Base-by-base conservation (phyloP, 228 moss, liverwort and hornwort species). In the Sphagnum fallax region DNA sequence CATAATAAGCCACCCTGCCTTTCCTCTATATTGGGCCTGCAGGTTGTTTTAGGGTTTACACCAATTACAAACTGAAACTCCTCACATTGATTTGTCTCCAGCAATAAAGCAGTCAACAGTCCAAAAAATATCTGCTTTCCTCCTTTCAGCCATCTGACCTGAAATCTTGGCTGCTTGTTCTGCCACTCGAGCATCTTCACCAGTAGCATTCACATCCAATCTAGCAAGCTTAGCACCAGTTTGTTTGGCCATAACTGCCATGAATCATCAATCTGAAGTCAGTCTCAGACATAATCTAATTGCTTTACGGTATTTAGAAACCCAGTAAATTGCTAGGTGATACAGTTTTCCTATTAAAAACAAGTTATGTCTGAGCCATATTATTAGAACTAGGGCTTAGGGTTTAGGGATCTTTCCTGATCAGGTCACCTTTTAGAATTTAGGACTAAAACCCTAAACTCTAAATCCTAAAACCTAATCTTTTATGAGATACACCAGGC, bases 161-260 rank as follows among this genome's bases (percentile, higher is more conserved):
- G 55, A 66, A 63, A 77, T 65, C 52, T 80, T 81, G 64, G 87
- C 92, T 67, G 81, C 73, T 73, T 72, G 73, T 75, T 92, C 90
- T 69, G 89, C 90, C 73, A 80, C 73, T 9, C 87, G 67, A 48
- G 89, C 89, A 73, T 87, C 92, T 83, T 77, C 83, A 71, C 84
- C 77, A 51, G 81, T 85, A 62, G 83, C 85, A 65, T 76, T 84
- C 64, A 71, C 79, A 62, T 83, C 81, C 48, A 92, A 68, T 69
- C 79, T 81, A 61, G 85, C 92, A 71, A 95, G 83, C 77, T 95
- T 92, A 48, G 95, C 92, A 78, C 95, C 95, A 49, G 95, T 95
- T 71, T 89, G 89, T 71, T 92, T 95, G 62, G 69, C 14, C 47
- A 71, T 55, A 10, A 55, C 80, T 83, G 70, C 64, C 32, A 32